Percentiles rank a stretch among this genome's conserved stretches.
These are phyloP conservation scores for Litsea cubeba DNA, from an alignment of 164 flowering plant genomes.

Conservation along the genomic window DNA sequence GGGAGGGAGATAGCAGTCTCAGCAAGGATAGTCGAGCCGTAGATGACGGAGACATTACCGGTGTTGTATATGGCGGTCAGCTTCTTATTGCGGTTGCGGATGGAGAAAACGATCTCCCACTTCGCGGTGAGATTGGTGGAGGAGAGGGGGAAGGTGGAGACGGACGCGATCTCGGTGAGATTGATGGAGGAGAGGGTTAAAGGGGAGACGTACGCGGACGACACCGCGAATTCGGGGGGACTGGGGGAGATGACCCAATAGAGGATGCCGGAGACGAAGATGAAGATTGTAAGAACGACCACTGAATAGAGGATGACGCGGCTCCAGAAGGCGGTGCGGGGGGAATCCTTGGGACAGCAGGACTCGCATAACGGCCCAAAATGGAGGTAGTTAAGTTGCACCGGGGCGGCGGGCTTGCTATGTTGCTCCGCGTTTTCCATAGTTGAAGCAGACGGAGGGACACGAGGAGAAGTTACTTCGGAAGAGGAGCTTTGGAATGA, in stretches of 20 bases:
- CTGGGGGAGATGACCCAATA: constrained; percentile 19
- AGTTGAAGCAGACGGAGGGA: not conserved
- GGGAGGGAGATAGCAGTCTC: constrained; percentile 46
- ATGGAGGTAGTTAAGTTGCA: constrained; percentile 12
- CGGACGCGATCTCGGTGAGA: constrained; percentile 9
- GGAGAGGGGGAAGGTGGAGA: constrained; percentile 37
- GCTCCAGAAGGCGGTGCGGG: constrained; percentile 16
- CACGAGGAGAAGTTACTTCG: too few relatives aligned
- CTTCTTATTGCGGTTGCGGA: constrained; percentile 63
- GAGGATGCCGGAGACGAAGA: constrained; percentile 17
- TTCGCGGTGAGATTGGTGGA: constrained; percentile 24
- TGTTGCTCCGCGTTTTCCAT: not conserved
- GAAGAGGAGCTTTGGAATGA: too few relatives aligned
- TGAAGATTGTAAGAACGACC: not conserved
- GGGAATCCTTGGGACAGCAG: constrained; percentile 8
- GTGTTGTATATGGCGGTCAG: constrained; percentile 36
- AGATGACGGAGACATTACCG: constrained; percentile 16
- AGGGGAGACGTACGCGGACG: constrained; percentile 59
- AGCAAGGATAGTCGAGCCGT: constrained; percentile 14
- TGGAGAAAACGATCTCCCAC: constrained; percentile 34
- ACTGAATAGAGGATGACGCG: constrained; percentile 12
- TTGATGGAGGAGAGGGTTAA: constrained; percentile 36
- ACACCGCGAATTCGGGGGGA: constrained; percentile 2
- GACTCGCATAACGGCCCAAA: constrained; percentile 2
- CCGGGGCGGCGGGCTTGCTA: constrained; percentile 14